Evolutionary conservation across 2,329 filamentous ascomycete genomes (phyloP).

Genomic region (Botrytis hyacinthi): DNA sequence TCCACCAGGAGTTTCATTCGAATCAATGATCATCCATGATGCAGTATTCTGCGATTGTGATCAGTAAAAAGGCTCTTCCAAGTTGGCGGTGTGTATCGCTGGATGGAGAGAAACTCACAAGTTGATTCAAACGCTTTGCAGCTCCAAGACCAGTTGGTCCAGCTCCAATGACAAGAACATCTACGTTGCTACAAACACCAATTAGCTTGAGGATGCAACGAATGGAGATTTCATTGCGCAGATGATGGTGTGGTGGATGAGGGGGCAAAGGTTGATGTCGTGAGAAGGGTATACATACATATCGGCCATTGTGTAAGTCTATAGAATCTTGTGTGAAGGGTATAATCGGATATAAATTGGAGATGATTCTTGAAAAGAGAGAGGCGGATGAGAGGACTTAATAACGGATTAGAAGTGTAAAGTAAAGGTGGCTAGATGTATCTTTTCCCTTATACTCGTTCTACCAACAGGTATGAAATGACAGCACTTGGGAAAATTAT

Average conservation of each 20-base stretch:
- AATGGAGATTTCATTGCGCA: not conserved
- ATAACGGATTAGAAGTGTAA: not conserved
- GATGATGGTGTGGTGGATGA: not conserved
- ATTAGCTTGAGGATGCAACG: not conserved
- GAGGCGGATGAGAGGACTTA: not conserved
- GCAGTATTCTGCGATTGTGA: constrained; percentile 66
- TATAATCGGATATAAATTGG: not conserved
- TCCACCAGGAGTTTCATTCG: constrained; percentile 87
- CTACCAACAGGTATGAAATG: not conserved
- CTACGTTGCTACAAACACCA: constrained; percentile 63
- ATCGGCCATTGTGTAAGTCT: constrained; percentile 22
- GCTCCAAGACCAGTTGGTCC: constrained; percentile 96
- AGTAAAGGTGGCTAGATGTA: constrained; percentile 15
- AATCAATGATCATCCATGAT: constrained; percentile 95
- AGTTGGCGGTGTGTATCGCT: constrained; percentile 25
- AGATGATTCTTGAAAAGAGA: not conserved
- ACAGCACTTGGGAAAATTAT: not conserved
- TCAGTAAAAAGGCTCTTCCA: not conserved
- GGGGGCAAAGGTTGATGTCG: not conserved
- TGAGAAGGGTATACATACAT: constrained; percentile 17
- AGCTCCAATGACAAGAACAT: constrained; percentile 96
- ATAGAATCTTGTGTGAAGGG: not conserved
- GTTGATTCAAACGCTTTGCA: constrained; percentile 95
- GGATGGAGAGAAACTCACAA: constrained; percentile 54
- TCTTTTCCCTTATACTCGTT: not conserved